Base-by-base conservation (phyloP, 208 protist genomes). In the Trypanosoma rangeli region DNA sequence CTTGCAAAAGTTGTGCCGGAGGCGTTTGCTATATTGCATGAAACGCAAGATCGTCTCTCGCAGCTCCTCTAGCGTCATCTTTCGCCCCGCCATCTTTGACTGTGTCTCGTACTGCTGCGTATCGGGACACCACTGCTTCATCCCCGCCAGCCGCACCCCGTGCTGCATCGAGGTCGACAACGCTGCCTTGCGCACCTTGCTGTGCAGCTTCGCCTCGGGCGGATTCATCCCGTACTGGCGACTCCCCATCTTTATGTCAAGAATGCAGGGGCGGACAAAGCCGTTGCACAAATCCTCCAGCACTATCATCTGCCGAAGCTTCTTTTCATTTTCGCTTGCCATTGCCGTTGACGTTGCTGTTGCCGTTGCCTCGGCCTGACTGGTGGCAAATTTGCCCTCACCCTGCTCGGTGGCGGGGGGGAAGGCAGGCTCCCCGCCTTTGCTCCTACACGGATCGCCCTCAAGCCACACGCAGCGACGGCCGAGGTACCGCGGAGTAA, bases 221-320 rank as follows among this genome's bases (percentile, higher is more conserved):
- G 90, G 80, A 70, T 91, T 76, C 22, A 95, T 73, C 20, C 90
- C 90, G 61, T 94, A 94, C 79, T 95, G 90, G 1, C 90, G 81
- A 28, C 70, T 78, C 28, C 90, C 90, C 86, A 95, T 95, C 76
- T 95, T 95, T 13, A 94, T 79, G 63, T 95, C 90, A 56, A 95
- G 73, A 44, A 95, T 82, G 57, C 90, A 95, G 0, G 87, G 87
- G 22, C 72, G 82, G 13, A 53, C 63, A 62, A 95, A 94, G 64
- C 80, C 78, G 65, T 84, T 83, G 81, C 90, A 94, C 24, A 93
- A 79, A 56, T 95, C 86, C 75, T 95, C 87, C 16, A 95, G 74
- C 39, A 84, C 81, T 55, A 94, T 90, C 85, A 95, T 90, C 35
- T 85, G 73, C 35, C 65, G 46, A 1, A 69, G 13, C 0, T 16